A percentile compares a stretch with the other conserved stretches of the same genome.
Evolutionary conservation across 441 rosid genomes (phyloP).

Genomic region (Populus hybrid): DNA sequence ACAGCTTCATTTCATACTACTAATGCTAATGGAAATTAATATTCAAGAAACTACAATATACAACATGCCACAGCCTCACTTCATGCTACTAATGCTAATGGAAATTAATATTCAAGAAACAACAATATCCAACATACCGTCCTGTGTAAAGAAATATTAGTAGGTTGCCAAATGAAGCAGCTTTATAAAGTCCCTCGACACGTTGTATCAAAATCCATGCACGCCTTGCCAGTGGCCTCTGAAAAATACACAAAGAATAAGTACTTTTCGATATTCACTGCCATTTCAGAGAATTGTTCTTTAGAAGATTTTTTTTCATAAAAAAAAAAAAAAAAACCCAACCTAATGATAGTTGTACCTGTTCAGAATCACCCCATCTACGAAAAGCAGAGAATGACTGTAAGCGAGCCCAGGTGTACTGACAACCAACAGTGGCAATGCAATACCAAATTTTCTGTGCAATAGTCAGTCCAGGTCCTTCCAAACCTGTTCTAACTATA

Average conservation of each 20-base stretch:
- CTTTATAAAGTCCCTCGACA: slow-evolving; percentile 80
- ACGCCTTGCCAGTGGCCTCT: slow-evolving; percentile 85
- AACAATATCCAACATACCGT: slow-evolving; percentile 44
- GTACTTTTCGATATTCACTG: not conserved
- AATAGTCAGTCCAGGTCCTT: slow-evolving; percentile 84
- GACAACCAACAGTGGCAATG: slow-evolving; percentile 89
- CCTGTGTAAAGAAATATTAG: slow-evolving; percentile 85
- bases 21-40: not conserved
- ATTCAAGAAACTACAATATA: not conserved
- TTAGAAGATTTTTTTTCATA: no score
- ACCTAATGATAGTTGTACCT: slow-evolving; percentile 36
- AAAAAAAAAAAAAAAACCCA: not conserved
- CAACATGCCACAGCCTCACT: slow-evolving; percentile 32
- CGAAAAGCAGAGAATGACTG: slow-evolving; percentile 95
- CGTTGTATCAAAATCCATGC: slow-evolving; percentile 77
- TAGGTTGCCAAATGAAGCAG: slow-evolving; percentile 84
- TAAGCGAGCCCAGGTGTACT: slow-evolving; percentile 79
- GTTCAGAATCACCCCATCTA: slow-evolving; percentile 96
- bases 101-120: slow-evolving; percentile 1
- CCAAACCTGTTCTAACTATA: slow-evolving; percentile 86
- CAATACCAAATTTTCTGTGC: slow-evolving; percentile 92
- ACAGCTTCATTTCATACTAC: not conserved
- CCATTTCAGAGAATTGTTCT: not conserved
- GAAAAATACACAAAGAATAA: slow-evolving; percentile 21
- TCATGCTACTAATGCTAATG: not conserved